Percentiles rank a stretch among this genome's conserved stretches.
Evolutionary conservation across 345 rosid species (phyloP).

Genomic region (Psidium friedrichsthalianum): DNA sequence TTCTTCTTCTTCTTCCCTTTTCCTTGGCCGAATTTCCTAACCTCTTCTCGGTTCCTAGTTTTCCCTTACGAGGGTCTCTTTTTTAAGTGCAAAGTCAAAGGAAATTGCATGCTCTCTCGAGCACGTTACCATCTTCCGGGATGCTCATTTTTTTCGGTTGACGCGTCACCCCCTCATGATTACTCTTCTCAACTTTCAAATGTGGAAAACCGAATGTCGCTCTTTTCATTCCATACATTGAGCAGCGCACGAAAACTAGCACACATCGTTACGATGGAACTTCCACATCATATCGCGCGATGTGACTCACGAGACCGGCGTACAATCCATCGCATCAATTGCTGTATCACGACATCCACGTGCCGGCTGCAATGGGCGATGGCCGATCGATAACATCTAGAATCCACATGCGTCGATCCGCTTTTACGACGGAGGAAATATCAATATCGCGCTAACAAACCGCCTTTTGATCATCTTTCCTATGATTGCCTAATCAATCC

Average conservation of each 20-base stretch:
- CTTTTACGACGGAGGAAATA: fast-evolving
- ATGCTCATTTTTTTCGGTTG: background rate
- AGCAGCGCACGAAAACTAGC: background rate
- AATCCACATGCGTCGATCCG: background rate
- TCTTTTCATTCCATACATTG: background rate
- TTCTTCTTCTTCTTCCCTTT: background rate
- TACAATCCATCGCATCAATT: background rate
- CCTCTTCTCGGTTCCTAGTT: background rate
- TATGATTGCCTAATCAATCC: background rate
- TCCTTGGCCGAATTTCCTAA: background rate
- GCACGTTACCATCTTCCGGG: background rate
- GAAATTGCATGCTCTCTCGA: background rate
- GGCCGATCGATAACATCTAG: too few relatives aligned
- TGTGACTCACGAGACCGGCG: background rate
- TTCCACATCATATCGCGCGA: too few relatives aligned
- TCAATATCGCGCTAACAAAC: fast-evolving
- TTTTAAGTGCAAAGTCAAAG: background rate
- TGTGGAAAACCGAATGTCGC: background rate
- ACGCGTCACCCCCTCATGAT: background rate
- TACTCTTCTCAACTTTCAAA: background rate
- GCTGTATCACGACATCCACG: background rate
- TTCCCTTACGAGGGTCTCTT: background rate
- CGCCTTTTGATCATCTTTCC: background rate
- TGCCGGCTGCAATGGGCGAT: background rate
- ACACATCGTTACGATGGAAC: fast-evolving